Base-by-base conservation (phyloP, 176 grass and related monocot genomes). In the Ensete ventricosum region DNA sequence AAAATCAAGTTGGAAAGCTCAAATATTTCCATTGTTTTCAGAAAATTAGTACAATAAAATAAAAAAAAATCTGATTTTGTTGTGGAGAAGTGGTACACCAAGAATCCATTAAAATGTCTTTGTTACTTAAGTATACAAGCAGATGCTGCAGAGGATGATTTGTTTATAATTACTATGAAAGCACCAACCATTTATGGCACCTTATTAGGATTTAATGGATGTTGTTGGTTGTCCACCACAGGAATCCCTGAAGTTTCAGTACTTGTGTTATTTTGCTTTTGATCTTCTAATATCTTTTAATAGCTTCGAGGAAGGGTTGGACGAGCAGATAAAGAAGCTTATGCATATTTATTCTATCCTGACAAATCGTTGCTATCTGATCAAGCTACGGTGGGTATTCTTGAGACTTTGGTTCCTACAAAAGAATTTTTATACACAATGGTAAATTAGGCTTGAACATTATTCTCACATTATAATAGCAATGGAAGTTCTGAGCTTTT, bases 261-360 rank as follows among this genome's bases (percentile, higher is more conserved):
- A 69, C 19, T 69, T 70, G 11, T 69, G 52, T 53, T 20, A 79
- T 27, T 75, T 53, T 48, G 10, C 19, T 67, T 81, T 8, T 80
- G 10, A 68, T 71, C 9, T 29, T 89, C 73, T 85, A 24, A 34
- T 34, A 77, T 77, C 72, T 53, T 10, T 73, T 75, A 65, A 20
- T 81, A 96, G 93, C 83, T 97, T 71, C 86, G 93, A 78, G 93
- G 93, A 72, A 92, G 93, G 80, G 90, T 97, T 75, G 93, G 93
- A 79, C 81, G 93, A 90, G 85, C 93, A 53, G 90, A 85, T 43
- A 97, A 83, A 87, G 87, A 92, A 90, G 90, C 81, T 55, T 93
- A 82, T 6, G 86, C 90, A 51, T 93, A 93, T 66, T 86, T 97
- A 69, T 90, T 97, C 72, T 97, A 93, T 69, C 81, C 87, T 53